phyloP scores from a whole-genome alignment of 441 rosid species.

The Adansonia madagascariensis region DNA sequence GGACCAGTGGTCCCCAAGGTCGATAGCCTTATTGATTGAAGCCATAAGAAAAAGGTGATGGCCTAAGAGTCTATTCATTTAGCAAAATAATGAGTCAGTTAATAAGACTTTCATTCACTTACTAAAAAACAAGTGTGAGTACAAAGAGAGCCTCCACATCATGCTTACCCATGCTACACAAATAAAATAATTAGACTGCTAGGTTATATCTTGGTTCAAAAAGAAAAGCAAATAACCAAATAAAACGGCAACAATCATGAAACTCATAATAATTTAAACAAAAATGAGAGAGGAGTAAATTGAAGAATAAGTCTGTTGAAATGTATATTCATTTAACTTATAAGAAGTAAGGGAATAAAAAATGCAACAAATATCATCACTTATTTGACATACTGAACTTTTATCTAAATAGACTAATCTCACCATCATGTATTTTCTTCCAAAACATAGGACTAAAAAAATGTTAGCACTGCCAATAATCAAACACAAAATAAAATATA shows the following conservation, averaged over 20 bases:
- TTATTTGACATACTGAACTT: not conserved
- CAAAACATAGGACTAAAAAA: not conserved
- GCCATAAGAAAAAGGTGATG: conserved; percentile 59
- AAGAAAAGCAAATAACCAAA: not conserved
- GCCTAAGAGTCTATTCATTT: conserved; percentile 57
- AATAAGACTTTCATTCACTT: conserved; percentile 22
- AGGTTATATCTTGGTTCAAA: conserved; percentile 14
- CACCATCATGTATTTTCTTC: conserved; percentile 14
- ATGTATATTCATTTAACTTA: not conserved
- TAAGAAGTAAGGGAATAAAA: not conserved
- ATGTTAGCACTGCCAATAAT: not conserved
- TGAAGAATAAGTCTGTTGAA: not conserved
- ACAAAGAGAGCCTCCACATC: not conserved
- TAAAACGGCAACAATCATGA: not conserved
- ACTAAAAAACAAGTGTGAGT: not conserved
- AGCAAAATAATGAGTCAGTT: conserved; percentile 28
- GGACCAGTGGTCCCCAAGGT: conserved; percentile 75
- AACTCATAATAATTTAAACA: not conserved
- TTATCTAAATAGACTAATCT: conserved; percentile 11
- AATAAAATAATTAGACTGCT: not conserved
- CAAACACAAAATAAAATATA: not conserved
- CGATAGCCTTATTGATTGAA: conserved; percentile 65
- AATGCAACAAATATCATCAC: not conserved
- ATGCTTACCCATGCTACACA: conserved; percentile 6
- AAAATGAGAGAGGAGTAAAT: not conserved